Evolutionary conservation across 208 protist genomes (phyloP).

Genomic region (Histomonas meleagridis): DNA sequence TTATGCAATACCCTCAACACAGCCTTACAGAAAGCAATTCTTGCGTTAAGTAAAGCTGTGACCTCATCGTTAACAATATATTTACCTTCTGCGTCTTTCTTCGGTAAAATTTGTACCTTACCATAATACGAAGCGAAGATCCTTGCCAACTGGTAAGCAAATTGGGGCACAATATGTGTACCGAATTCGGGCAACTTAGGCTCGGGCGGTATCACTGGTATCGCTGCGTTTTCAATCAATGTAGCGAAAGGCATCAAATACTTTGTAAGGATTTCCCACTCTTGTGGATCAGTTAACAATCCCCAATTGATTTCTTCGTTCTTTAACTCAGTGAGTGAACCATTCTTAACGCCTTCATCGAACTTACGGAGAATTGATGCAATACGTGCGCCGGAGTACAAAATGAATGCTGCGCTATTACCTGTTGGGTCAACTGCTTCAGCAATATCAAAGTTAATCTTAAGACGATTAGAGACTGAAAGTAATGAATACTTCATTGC

Average conservation of each 20-base stretch:
- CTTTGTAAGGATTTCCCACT: constrained; percentile 24
- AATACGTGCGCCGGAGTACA: constrained; percentile 87
- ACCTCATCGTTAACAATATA: too few species aligned
- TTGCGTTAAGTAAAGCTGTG: background rate
- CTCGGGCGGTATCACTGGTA: background rate
- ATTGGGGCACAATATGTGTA: background rate
- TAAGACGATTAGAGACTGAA: background rate
- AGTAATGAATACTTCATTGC: background rate
- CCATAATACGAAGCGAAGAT: background rate
- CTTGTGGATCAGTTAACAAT: background rate
- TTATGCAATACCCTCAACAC: background rate
- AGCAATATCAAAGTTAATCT: background rate
- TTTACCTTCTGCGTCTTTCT: background rate
- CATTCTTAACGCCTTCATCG: background rate
- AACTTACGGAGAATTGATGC: constrained; percentile 67
- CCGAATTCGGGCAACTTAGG: constrained; percentile 14
- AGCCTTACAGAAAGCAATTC: background rate
- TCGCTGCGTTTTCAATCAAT: background rate
- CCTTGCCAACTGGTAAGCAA: background rate
- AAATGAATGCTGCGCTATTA: constrained; percentile 85
- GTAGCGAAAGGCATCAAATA: constrained; percentile 22
- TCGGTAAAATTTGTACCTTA: background rate
- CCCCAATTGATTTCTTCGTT: background rate
- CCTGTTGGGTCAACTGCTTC: constrained; percentile 50
- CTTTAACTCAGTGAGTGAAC: background rate